A percentile compares a stretch with the other conserved stretches of the same genome.
These are phyloP conservation scores for Eucalyptus guilfoylei DNA, from an alignment of 345 rosid genomes.

Conservation along the genomic window DNA sequence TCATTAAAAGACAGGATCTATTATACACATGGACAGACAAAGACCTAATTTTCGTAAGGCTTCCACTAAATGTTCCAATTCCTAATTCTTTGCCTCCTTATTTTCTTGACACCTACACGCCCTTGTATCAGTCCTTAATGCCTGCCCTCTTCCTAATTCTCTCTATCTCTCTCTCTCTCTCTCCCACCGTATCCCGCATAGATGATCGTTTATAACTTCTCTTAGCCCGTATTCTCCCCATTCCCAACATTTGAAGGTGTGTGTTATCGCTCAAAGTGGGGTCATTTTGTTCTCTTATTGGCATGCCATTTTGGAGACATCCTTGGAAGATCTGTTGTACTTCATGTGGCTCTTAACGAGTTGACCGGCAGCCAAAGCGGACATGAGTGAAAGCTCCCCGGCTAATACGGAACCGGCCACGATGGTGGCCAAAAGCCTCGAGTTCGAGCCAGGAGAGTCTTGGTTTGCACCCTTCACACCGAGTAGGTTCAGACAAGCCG, in stretches of 20 bases:
- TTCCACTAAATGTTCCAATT: neutral
- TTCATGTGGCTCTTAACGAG: slow-evolving; percentile 82
- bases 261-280: neutral
- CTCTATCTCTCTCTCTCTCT: neutral
- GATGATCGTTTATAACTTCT: neutral
- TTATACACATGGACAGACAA: neutral
- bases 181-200: neutral
- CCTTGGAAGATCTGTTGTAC: slow-evolving; percentile 61
- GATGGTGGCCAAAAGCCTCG: slow-evolving; percentile 42
- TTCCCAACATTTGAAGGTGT: neutral
- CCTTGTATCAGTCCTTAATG: neutral
- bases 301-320: slow-evolving; percentile 3
- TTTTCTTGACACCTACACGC: neutral
- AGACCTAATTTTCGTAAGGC: neutral
- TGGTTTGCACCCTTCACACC: slow-evolving; percentile 58
- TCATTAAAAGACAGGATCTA: neutral
- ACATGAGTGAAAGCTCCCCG: slow-evolving; percentile 66
- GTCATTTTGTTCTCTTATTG: neutral
- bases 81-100: neutral
- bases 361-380: slow-evolving; percentile 68
- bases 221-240: neutral
- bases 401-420: slow-evolving; percentile 84
- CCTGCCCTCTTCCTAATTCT: neutral
- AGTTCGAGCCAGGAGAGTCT: slow-evolving; percentile 47
- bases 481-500: slow-evolving; percentile 66